A percentile compares a stretch with the other conserved stretches of the same genome.
Evolutionary conservation across 352 stramenopile species (phyloP).

Genomic region (Pythium vanterpoolii): DNA sequence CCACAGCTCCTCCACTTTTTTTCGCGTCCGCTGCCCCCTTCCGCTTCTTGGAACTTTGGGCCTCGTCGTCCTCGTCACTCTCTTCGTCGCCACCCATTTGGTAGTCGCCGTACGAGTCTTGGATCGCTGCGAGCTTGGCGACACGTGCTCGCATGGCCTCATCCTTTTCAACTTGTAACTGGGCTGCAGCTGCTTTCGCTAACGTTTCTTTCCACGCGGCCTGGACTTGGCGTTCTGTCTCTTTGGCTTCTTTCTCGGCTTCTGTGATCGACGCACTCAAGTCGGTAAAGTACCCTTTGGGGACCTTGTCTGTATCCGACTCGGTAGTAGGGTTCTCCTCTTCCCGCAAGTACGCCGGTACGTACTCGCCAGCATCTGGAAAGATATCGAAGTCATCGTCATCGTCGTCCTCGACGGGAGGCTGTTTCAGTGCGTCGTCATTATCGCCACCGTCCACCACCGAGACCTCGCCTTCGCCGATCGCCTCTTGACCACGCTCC

Average conservation of each 20-base stretch:
- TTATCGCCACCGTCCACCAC: neutral
- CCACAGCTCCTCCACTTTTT: neutral
- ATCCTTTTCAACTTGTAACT: slow-evolving; percentile 40
- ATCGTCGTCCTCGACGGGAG: slow-evolving; percentile 18
- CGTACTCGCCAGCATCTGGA: slow-evolving; percentile 61
- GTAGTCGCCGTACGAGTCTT: slow-evolving; percentile 65
- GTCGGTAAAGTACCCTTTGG: slow-evolving; percentile 56
- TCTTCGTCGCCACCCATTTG: slow-evolving; percentile 39
- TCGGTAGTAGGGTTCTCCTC: slow-evolving; percentile 7
- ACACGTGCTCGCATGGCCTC: slow-evolving; percentile 36
- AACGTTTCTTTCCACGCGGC: slow-evolving; percentile 57
- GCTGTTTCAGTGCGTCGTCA: neutral
- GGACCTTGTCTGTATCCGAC: neutral
- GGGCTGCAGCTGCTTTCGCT: slow-evolving; percentile 46
- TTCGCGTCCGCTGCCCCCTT: slow-evolving; percentile 24
- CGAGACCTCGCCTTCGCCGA: neutral
- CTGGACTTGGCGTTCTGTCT: slow-evolving; percentile 44
- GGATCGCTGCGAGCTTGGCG: slow-evolving; percentile 30
- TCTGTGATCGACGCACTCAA: slow-evolving; percentile 66
- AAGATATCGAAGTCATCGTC: slow-evolving; percentile 77
- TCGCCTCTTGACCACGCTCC: neutral
- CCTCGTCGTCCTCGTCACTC: slow-evolving; percentile 70
- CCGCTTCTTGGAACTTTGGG: slow-evolving; percentile 29
- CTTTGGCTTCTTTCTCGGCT: slow-evolving; percentile 35
- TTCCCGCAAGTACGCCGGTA: slow-evolving; percentile 57